Evolutionary conservation across 176 grass and related monocot species (phyloP).

Genomic region (Cenchrus fungigraminus): DNA sequence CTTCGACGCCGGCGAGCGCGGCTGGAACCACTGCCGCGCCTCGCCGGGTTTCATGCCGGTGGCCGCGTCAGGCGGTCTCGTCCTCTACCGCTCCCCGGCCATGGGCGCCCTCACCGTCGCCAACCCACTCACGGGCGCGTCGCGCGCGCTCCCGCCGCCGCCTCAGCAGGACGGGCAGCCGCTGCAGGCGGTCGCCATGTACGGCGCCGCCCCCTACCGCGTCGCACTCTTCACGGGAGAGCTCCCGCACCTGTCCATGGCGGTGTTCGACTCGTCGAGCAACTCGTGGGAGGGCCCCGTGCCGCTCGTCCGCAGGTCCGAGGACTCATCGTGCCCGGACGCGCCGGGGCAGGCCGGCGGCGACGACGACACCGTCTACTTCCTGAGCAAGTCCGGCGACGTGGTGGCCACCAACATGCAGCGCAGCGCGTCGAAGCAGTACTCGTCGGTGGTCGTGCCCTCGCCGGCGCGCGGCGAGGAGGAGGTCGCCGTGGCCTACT

Average conservation of each 20-base stretch:
- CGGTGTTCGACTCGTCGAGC: constrained; percentile 58
- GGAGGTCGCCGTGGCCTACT: constrained; percentile 48
- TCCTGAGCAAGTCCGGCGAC: constrained; percentile 87
- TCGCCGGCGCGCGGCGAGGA: not conserved
- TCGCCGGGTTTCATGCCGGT: constrained; percentile 57
- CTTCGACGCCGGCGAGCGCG: constrained; percentile 41
- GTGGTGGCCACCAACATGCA: constrained; percentile 91
- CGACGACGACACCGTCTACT: constrained; percentile 64
- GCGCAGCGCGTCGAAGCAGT: constrained; percentile 79
- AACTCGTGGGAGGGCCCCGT: constrained; percentile 53
- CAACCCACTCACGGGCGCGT: constrained; percentile 75
- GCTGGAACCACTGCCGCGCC: constrained; percentile 37
- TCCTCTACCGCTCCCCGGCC: constrained; percentile 60
- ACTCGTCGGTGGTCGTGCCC: constrained; percentile 57
- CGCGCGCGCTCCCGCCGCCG: constrained; percentile 57
- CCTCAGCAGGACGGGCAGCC: not conserved
- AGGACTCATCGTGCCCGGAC: constrained; percentile 17
- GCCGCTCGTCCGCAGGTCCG: constrained; percentile 37
- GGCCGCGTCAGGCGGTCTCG: constrained; percentile 73
- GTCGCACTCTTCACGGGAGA: constrained; percentile 68
- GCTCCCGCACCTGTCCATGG: constrained; percentile 58
- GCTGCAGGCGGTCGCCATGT: constrained; percentile 81
- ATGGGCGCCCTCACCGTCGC: constrained; percentile 56
- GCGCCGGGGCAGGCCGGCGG: not conserved
- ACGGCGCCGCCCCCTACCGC: constrained; percentile 46